Percentiles rank a stretch among this genome's conserved stretches.
These are phyloP conservation scores for Talaromyces nanjingensis DNA, from an alignment of 495 filamentous ascomycete genomes.

Conservation along the genomic window DNA sequence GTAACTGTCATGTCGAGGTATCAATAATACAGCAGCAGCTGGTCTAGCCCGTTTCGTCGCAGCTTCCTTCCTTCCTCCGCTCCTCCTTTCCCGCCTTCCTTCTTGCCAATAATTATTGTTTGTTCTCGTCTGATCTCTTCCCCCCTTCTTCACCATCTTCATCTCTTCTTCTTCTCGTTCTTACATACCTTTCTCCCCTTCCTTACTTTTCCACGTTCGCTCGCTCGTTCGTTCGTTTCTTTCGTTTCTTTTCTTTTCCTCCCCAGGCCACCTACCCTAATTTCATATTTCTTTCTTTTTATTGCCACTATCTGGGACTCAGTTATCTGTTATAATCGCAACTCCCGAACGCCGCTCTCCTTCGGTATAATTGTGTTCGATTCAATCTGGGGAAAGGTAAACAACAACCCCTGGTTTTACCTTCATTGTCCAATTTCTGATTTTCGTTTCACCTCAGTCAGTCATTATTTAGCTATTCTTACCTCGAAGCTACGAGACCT, in stretches of 20 bases:
- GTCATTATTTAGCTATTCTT: conserved; percentile 1
- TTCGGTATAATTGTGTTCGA: neutral
- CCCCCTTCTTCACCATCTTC: conserved; percentile 27
- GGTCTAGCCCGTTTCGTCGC: conserved; percentile 6
- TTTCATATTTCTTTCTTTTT: conserved; percentile 16
- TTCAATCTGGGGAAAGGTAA: conserved; percentile 1
- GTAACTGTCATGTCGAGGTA: neutral
- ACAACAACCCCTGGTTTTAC: neutral
- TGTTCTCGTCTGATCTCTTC: conserved; percentile 24
- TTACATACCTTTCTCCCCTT: conserved; percentile 16
- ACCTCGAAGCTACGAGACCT: neutral
- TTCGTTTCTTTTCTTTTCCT: conserved; percentile 26
- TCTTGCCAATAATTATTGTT: conserved; percentile 17
- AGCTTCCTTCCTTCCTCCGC: conserved; percentile 5
- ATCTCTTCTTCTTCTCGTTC: conserved; percentile 17
- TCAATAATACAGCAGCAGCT: neutral
- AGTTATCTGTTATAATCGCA: conserved; percentile 9
- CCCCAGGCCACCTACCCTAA: conserved; percentile 24
- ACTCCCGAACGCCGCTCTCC: neutral
- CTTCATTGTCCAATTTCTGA: neutral
- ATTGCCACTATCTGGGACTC: neutral
- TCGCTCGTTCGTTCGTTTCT: conserved; percentile 26
- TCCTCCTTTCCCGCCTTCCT: conserved; percentile 3
- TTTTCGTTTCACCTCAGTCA: neutral
- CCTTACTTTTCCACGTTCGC: conserved; percentile 16